phyloP scores from a whole-genome alignment of 2,329 filamentous ascomycete genomes.

The Fusarium sp. region DNA sequence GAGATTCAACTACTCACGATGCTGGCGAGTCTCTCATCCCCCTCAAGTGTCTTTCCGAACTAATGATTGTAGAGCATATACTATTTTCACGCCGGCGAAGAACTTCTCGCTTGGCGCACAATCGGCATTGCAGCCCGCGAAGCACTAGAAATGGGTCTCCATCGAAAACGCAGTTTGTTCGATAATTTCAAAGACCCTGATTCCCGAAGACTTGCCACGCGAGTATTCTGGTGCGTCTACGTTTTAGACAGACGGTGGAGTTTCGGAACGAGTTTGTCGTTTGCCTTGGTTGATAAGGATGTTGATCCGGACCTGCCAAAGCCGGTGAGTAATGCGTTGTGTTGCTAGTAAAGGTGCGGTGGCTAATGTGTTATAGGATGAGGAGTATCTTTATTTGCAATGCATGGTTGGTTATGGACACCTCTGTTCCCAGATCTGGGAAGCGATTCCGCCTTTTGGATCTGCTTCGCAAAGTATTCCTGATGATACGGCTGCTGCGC shows the following conservation, averaged over 20 bases:
- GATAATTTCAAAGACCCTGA: conserved; percentile 51
- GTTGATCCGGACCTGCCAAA: conserved; percentile 61
- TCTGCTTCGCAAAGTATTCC: conserved; percentile 50
- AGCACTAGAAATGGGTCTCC: conserved; percentile 60
- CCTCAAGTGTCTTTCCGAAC: rapidly evolving
- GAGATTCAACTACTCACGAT: conserved; percentile 50
- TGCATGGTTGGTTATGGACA: conserved; percentile 62
- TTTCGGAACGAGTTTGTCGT: conserved; percentile 62
- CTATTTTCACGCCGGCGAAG: conserved; percentile 60
- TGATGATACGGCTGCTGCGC: conserved; percentile 52
- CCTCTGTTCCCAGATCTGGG: conserved; percentile 60
- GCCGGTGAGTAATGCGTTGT: conserved; percentile 45
- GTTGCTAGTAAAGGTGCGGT: rapidly evolving
- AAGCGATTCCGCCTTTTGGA: conserved; percentile 54
- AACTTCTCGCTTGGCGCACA: conserved; percentile 60
- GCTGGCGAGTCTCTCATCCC: conserved; percentile 36
- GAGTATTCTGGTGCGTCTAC: conserved; percentile 64
- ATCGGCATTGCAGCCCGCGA: conserved; percentile 60
- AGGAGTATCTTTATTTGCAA: conserved; percentile 54
- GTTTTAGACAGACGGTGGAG: conserved; percentile 64
- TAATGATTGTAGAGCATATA: conserved; percentile 50
- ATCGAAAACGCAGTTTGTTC: conserved; percentile 57
- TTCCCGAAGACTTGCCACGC: conserved; percentile 47
- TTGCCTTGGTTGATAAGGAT: conserved; percentile 60
- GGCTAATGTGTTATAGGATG: conserved; percentile 32